Percentiles rank a stretch among this genome's conserved stretches.
These are phyloP conservation scores for Leccinellum luteum DNA, from an alignment of 768 basidiomycete genomes.

Conservation along the genomic window DNA sequence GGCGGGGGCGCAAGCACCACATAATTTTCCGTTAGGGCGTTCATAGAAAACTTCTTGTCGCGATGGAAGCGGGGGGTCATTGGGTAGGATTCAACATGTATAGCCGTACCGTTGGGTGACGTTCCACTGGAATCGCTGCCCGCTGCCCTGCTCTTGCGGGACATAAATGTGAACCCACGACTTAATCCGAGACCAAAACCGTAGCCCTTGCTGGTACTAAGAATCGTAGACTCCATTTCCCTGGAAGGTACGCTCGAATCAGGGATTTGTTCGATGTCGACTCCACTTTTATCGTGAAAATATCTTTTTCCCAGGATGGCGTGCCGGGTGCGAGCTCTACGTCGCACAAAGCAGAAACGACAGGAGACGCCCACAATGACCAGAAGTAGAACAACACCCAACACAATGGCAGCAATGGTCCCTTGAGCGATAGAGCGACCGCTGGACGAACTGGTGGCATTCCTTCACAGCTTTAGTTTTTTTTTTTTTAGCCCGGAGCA, in stretches of 20 bases:
- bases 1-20: slow-evolving; percentile 16
- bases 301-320: not conserved
- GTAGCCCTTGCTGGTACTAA: slow-evolving; percentile 33
- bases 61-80: slow-evolving; percentile 21
- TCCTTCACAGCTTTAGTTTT: slow-evolving; percentile 6
- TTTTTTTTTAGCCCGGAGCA: not conserved
- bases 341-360: slow-evolving; percentile 47
- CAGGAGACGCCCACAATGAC: slow-evolving; percentile 43
- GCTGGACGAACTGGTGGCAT: slow-evolving; percentile 15
- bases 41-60: slow-evolving; percentile 32
- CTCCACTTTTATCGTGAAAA: not conserved
- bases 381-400: slow-evolving; percentile 54
- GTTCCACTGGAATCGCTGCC: slow-evolving; percentile 20
- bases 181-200: slow-evolving; percentile 34
- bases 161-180: slow-evolving; percentile 24
- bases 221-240: slow-evolving; percentile 26
- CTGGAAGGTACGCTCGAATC: slow-evolving; percentile 14
- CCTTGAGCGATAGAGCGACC: slow-evolving; percentile 41
- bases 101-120: slow-evolving; percentile 8
- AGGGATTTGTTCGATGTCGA: slow-evolving; percentile 12
- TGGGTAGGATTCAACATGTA: slow-evolving; percentile 18
- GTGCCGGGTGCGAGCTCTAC: slow-evolving; percentile 36
- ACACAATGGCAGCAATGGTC: slow-evolving; percentile 63
- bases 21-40: slow-evolving; percentile 19
- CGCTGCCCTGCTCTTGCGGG: slow-evolving; percentile 21